Percentiles rank a stretch among this genome's conserved stretches.
Conservation (phyloP, 176 grass and related monocot species). For the Saccharum spontaneum region DNA sequence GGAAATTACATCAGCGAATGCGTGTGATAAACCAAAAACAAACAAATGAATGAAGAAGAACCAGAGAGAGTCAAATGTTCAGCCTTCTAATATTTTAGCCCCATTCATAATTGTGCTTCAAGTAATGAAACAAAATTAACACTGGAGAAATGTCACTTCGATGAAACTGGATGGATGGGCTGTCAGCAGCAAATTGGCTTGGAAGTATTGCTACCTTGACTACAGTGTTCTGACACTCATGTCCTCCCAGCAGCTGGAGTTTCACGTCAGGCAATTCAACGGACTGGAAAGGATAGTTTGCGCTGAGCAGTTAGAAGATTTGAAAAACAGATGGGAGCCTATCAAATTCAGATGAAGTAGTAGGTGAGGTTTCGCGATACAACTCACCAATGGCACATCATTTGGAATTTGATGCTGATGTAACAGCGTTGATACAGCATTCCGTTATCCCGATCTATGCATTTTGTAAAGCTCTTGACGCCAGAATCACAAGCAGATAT, state of each 20-base stretch:
- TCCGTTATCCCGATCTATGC: conserved; percentile 48
- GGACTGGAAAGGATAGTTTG: conserved; percentile 43
- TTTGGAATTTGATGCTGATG: conserved; percentile 41
- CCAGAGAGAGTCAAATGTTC: not conserved
- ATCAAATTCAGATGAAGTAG: conserved; percentile 14
- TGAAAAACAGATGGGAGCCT: conserved; percentile 6
- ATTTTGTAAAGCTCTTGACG: conserved; percentile 38
- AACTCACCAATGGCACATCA: conserved; percentile 55
- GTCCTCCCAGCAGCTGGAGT: conserved; percentile 72
- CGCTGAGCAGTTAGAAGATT: not conserved
- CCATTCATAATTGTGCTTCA: not conserved
- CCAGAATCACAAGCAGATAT: conserved; percentile 61
- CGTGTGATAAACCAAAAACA: not conserved
- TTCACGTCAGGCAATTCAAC: conserved; percentile 48
- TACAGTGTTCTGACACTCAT: too few species aligned
- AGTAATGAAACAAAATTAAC: too few species aligned
- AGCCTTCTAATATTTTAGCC: not conserved
- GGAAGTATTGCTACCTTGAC: conserved; percentile 53
- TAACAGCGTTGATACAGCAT: conserved; percentile 63
- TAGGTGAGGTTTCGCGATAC: too few species aligned
- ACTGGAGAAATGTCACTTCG: not conserved
- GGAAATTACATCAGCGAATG: not conserved
- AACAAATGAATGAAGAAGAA: not conserved
- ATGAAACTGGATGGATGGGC: not conserved
- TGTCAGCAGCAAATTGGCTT: not conserved